Base-by-base conservation (phyloP, 768 basidiomycete genomes). In the Mycena kentingensis region DNA sequence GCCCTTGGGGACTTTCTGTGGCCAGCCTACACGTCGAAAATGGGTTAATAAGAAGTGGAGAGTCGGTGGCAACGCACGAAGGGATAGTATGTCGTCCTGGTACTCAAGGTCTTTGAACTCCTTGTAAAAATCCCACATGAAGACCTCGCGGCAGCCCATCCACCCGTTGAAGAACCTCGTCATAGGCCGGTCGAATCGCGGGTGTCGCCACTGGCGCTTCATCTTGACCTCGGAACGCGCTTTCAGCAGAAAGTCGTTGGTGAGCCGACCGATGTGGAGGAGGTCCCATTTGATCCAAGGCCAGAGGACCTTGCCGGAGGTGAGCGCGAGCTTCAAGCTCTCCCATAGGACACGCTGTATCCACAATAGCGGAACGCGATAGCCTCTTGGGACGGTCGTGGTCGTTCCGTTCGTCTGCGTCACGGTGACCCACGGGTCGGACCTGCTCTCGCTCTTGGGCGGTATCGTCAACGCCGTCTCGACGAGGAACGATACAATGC, bases 141-240 rank as follows among this genome's bases (percentile, higher is more conserved):
- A 60, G 32, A 46, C 41, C 16, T 60, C 58, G 11, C 47, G 12
- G 22, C 54, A 55, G 1, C 58, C 58, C 54, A 60, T 52, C 58
- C 58, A 60, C 42, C 58, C 58, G 18, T 60, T 60, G 51, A 60
- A 60, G 29, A 55, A 60, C 41, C 58, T 45, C 42, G 47, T 55
- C 28, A 60, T 7, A 6, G 34, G 22, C 11, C 54, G 49, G 54
- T 60, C 58, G 29, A 60, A 60, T 47, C 35, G 48, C 10, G 48
- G 31, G 15, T 60, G 49, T 13, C 58, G 46, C 58, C 58, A 60
- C 51, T 55, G 46, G 15, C 54, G 18, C 26, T 60, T 60, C 18
- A 60, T 60, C 3, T 51, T 50, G 27, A 18, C 13, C 46, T 52
- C 58, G 24, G 28, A 46, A 32, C 54, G 16, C 8, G 58, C 58